These are phyloP conservation scores for Populus simonii DNA, from an alignment of 345 rosid genomes.

Conservation along the genomic window DNA sequence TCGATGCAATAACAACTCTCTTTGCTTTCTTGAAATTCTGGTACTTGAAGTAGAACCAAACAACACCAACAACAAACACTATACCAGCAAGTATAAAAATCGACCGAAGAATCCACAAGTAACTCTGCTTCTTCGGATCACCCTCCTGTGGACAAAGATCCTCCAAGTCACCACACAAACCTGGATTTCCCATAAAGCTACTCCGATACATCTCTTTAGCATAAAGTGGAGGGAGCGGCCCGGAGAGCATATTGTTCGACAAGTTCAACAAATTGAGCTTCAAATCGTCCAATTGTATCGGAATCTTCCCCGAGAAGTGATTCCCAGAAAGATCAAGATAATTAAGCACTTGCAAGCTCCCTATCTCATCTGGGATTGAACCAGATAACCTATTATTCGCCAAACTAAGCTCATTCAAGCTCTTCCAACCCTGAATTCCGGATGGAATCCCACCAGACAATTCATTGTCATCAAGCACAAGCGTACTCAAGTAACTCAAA, in stretches of 20 bases:
- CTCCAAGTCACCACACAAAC: slow-evolving; percentile 56
- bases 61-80: slow-evolving; percentile 55
- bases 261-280: slow-evolving; percentile 74
- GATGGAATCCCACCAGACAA: slow-evolving; percentile 65
- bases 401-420: slow-evolving; percentile 72
- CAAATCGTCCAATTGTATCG: slow-evolving; percentile 63
- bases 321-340: slow-evolving; percentile 86
- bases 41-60: slow-evolving; percentile 58
- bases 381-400: slow-evolving; percentile 67
- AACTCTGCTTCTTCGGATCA: slow-evolving; percentile 33
- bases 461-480: slow-evolving; percentile 62
- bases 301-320: slow-evolving; percentile 61
- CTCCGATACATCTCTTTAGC: slow-evolving; percentile 43
- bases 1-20: slow-evolving; percentile 35
- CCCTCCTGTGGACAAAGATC: slow-evolving; percentile 51
- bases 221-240: slow-evolving; percentile 64
- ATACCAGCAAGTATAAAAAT: slow-evolving; percentile 52
- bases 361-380: slow-evolving; percentile 57
- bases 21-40: slow-evolving; percentile 41
- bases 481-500: slow-evolving; percentile 48
- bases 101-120: slow-evolving; percentile 59
- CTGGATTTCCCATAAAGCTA: slow-evolving; percentile 74
- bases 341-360: slow-evolving; percentile 68
- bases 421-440: slow-evolving; percentile 48
- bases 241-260: slow-evolving; percentile 66